These are phyloP conservation scores for Phaeophleospora eucalypticola DNA, from an alignment of 2,329 filamentous ascomycete genomes.

Conservation along the genomic window DNA sequence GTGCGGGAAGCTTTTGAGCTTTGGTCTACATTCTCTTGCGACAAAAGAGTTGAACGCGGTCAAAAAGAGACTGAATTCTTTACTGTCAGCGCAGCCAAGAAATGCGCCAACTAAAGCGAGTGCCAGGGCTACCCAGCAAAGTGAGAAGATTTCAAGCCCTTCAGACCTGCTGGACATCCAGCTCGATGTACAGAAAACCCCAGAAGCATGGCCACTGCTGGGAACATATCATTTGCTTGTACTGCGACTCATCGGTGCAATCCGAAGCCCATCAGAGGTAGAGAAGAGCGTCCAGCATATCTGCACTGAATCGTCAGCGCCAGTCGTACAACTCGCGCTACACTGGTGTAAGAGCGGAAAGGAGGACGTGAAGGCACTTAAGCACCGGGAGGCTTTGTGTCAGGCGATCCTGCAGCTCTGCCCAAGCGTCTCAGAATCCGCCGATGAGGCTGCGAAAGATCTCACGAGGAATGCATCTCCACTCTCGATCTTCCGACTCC, in stretches of 20 bases:
- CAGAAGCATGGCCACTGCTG: slow-evolving; percentile 49
- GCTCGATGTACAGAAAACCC: slow-evolving; percentile 38
- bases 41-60: slow-evolving; percentile 64
- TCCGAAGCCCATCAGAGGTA: slow-evolving; percentile 57
- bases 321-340: slow-evolving; percentile 56
- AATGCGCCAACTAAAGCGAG: not conserved
- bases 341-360: slow-evolving; percentile 46
- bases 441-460: slow-evolving; percentile 56
- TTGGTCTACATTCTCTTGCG: slow-evolving; percentile 65
- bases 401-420: slow-evolving; percentile 62
- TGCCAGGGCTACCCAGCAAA: not conserved
- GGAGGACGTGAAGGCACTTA: slow-evolving; percentile 53
- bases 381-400: slow-evolving; percentile 63
- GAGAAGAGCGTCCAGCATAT: slow-evolving; percentile 57
- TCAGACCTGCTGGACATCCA: slow-evolving; percentile 61
- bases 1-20: slow-evolving; percentile 59
- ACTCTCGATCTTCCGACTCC: slow-evolving; percentile 57
- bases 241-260: slow-evolving; percentile 58
- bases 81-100: slow-evolving; percentile 12
- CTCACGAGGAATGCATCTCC: slow-evolving; percentile 55
- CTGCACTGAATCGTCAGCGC: slow-evolving; percentile 49
- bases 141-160: slow-evolving; percentile 43
- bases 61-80: slow-evolving; percentile 54
- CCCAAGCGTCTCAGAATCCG: slow-evolving; percentile 61
- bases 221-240: slow-evolving; percentile 62